These are phyloP conservation scores for Lachnum nothofagi DNA, from an alignment of 2,329 filamentous ascomycete species.

Conservation along the genomic window DNA sequence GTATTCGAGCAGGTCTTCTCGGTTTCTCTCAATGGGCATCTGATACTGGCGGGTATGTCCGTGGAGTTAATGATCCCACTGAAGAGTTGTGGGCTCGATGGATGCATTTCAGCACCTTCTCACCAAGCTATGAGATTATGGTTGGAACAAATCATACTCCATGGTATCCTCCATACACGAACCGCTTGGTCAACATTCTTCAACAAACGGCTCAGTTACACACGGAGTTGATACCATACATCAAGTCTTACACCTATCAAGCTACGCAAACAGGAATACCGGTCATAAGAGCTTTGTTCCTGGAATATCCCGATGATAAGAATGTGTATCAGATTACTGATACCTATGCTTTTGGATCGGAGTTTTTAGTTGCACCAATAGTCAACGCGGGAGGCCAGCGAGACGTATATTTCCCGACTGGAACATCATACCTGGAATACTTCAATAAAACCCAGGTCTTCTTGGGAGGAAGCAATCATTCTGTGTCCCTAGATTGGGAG, in stretches of 20 bases:
- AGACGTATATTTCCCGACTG: slow-evolving; percentile 32
- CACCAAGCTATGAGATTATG: slow-evolving; percentile 36
- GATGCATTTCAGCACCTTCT: slow-evolving; percentile 39
- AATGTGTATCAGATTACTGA: slow-evolving; percentile 27
- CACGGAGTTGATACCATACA: slow-evolving; percentile 32
- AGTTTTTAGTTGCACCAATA: slow-evolving; percentile 34
- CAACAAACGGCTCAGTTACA: slow-evolving; percentile 32
- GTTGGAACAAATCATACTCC: slow-evolving; percentile 34
- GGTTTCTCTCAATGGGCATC: slow-evolving; percentile 33
- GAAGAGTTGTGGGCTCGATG: slow-evolving; percentile 35
- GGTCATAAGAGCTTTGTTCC: slow-evolving; percentile 33
- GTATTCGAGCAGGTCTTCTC: slow-evolving; percentile 33
- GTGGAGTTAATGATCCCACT: slow-evolving; percentile 24
- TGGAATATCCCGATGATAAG: slow-evolving; percentile 31
- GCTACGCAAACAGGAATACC: slow-evolving; percentile 31
- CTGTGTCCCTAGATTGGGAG: slow-evolving; percentile 19
- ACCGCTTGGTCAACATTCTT: slow-evolving; percentile 29
- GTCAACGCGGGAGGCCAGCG: slow-evolving; percentile 27
- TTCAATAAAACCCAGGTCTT: slow-evolving; percentile 29
- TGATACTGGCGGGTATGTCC: slow-evolving; percentile 35
- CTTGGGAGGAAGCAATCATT: slow-evolving; percentile 21
- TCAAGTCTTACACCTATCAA: slow-evolving; percentile 31
- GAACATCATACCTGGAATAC: slow-evolving; percentile 32
- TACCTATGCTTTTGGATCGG: slow-evolving; percentile 33
- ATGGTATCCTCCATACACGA: slow-evolving; percentile 33